A percentile compares a stretch with the other conserved stretches of the same genome.
Evolutionary conservation across 345 rosid species (phyloP).

Genomic region (Eucalyptus erythrocorys): DNA sequence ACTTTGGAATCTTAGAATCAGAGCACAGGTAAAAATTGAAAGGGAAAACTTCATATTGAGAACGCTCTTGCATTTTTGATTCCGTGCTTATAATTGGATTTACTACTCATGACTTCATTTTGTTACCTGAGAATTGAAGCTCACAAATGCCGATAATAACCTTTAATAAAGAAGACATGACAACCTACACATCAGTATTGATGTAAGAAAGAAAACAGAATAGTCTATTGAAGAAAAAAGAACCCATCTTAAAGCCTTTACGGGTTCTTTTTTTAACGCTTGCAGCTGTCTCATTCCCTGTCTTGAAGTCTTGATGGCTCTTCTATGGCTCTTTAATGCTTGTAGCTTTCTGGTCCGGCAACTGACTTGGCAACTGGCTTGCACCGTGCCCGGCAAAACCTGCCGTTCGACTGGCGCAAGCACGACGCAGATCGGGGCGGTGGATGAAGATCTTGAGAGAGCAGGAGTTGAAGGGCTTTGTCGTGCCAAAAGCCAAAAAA

Average conservation of each 20-base stretch:
- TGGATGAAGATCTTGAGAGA: too few species aligned
- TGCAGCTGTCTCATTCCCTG: background rate
- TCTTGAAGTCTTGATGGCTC: too few species aligned
- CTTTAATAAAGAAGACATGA: background rate
- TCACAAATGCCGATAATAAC: accelerated
- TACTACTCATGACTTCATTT: background rate
- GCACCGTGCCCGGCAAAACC: too few species aligned
- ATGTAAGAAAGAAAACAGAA: background rate
- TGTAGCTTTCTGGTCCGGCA: too few species aligned
- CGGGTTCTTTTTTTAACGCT: background rate
- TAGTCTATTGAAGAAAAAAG: background rate
- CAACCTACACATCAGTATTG: background rate
- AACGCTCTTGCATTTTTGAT: too few species aligned
- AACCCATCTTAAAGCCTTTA: background rate
- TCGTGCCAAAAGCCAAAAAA: too few species aligned
- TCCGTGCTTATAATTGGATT: background rate
- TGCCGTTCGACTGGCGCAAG: too few species aligned
- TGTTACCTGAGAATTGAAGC: background rate
- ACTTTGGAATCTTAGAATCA: too few species aligned
- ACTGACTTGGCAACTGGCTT: too few species aligned
- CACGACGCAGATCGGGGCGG: too few species aligned
- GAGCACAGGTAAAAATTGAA: background rate
- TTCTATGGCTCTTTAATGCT: too few species aligned
- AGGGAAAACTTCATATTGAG: background rate
- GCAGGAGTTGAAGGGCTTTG: too few species aligned